Evolutionary conservation across 1,139 yeast genomes (phyloP), one percentile per base, ranked within the genome.

Genomic region (Suhomyces guaymorum): DNA sequence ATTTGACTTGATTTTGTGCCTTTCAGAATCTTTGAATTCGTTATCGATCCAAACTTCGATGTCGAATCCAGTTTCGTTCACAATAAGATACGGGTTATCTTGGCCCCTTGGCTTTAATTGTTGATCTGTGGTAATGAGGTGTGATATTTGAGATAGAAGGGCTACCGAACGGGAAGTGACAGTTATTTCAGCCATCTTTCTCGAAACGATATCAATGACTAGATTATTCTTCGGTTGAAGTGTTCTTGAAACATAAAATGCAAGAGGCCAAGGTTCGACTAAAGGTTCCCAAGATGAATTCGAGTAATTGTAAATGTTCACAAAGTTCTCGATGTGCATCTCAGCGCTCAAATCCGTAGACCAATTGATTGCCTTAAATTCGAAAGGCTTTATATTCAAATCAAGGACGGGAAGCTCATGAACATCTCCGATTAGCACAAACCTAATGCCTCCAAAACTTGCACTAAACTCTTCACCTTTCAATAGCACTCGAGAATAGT

Each of bases 201-300:
- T 69, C 0, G 97, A 84, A 13, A 78, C 76, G 9, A 90, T 63
- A 48, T 86, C 92, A 9, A 78, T 55, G 33, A 66, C 55, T 24
- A 88, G 59, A 18, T 75, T 66, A 18, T 73, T 58, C 8, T 73
- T 71, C 0, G 79, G 74, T 3, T 64, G 63, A 3, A 55, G 42
- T 0, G 63, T 58, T 42, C 72, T 75, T 0, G 85, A 69, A 2
- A 85, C 78, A 55, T 86, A 89, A 12, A 89, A 59, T 0, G 89
- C 81, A 35, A 92, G 66, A 8, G 90, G 84, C 87, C 96, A 86
- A 0, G 92, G 82, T 50, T 94, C 98, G 32, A 92, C 59, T 30
- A 94, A 65, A 0, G 98, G 97, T 50, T 94, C 98, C 99, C 99
- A 94, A 1, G 94, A 79, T 0, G 97, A 89, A 47, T 88, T 80